These are phyloP conservation scores for Rhizopogon vinicolor DNA, from an alignment of 768 basidiomycete genomes.

Conservation along the genomic window DNA sequence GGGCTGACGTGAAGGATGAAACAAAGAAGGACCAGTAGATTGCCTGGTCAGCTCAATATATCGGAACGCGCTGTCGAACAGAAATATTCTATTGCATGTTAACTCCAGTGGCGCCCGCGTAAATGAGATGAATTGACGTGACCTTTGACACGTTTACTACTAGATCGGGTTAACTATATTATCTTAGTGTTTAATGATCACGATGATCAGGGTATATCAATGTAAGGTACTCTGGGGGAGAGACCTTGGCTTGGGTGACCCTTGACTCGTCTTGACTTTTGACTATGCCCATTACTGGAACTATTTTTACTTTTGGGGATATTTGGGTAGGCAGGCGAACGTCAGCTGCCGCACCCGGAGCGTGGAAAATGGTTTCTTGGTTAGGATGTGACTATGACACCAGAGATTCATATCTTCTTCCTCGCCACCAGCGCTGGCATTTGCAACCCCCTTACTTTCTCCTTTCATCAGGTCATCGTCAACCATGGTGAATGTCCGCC, in stretches of 20 bases:
- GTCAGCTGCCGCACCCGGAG: slow-evolving; percentile 1
- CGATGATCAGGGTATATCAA: neutral
- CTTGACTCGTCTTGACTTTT: no score
- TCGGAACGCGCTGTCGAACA: neutral
- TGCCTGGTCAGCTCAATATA: neutral
- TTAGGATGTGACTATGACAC: slow-evolving; percentile 19
- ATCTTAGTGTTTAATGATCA: neutral
- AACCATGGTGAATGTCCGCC: slow-evolving; percentile 19
- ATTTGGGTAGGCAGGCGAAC: neutral
- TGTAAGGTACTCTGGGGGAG: neutral
- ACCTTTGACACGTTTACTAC: neutral
- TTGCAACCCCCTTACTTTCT: slow-evolving; percentile 13
- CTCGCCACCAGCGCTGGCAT: slow-evolving; percentile 21
- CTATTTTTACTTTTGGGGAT: neutral
- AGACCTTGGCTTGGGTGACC: neutral
- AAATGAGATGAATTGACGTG: neutral
- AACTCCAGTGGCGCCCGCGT: slow-evolving; percentile 7
- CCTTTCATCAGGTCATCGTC: slow-evolving; percentile 7
- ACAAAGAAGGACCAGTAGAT: slow-evolving; percentile 53
- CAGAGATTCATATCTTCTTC: slow-evolving; percentile 29
- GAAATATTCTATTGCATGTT: slow-evolving; percentile 6
- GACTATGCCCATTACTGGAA: neutral
- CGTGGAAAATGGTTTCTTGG: slow-evolving; percentile 20
- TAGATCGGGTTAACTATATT: neutral
- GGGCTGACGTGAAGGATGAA: slow-evolving; percentile 37